Conservation (phyloP, 148 eudicot genomes). For the Amaranthus cruentus region DNA sequence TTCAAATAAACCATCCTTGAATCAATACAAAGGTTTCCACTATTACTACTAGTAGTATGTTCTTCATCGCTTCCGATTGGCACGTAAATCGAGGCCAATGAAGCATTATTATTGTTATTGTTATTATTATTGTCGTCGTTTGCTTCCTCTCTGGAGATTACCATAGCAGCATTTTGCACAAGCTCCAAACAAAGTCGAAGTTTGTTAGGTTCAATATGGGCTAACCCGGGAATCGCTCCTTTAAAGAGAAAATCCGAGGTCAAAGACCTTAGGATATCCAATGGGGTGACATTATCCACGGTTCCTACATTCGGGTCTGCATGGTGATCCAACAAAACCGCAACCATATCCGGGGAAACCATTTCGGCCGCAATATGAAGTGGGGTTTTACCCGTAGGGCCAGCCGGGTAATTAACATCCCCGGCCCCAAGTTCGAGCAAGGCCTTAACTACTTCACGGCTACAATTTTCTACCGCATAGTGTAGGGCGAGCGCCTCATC, state of each 20-base stretch:
- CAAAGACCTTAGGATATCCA: conserved; percentile 67
- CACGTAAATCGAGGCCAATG: conserved; percentile 14
- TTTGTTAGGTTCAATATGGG: conserved; percentile 89
- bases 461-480: conserved; percentile 78
- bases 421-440: conserved; percentile 84
- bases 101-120: not conserved
- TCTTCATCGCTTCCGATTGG: conserved; percentile 24
- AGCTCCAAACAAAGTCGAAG: conserved; percentile 83
- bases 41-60: conserved; percentile 25
- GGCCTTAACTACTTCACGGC: conserved; percentile 88
- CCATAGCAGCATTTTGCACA: conserved; percentile 92
- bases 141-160: conserved; percentile 87
- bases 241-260: conserved; percentile 91
- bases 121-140: conserved; percentile 5
- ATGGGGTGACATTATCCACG: conserved; percentile 72
- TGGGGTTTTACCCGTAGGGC: conserved; percentile 78
- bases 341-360: conserved; percentile 98
- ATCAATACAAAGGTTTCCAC: conserved; percentile 53
- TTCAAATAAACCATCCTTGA: conserved; percentile 78
- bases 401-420: conserved; percentile 78
- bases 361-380: conserved; percentile 86
- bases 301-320: conserved; percentile 90
- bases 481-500: conserved; percentile 86
- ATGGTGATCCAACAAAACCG: conserved; percentile 90
- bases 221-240: conserved; percentile 81